Evolutionary conservation across 768 basidiomycete species (phyloP).

Genomic region (Mycena rosella): DNA sequence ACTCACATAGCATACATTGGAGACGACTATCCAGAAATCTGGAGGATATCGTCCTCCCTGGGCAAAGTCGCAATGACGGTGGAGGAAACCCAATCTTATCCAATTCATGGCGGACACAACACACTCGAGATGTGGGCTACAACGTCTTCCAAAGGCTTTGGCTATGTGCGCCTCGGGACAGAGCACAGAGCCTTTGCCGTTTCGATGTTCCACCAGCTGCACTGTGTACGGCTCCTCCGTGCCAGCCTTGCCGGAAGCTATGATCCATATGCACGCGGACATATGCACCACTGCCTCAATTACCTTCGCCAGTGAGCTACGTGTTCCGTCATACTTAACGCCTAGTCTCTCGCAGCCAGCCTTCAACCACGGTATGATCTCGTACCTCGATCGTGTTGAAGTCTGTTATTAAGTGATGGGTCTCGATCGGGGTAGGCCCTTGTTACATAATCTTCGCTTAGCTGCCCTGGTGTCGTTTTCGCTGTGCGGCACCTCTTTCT

Average conservation of each 20-base stretch:
- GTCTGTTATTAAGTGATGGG: no score
- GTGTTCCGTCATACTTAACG: neutral
- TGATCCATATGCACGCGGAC: conserved; percentile 24
- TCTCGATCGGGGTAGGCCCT: no score
- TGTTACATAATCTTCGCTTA: no score
- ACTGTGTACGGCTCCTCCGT: conserved; percentile 46
- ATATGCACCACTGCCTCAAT: conserved; percentile 40
- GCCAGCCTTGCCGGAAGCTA: conserved; percentile 29
- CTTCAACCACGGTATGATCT: no score
- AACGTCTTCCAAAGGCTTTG: conserved; percentile 43
- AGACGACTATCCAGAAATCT: conserved; percentile 45
- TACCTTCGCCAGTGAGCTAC: conserved; percentile 36
- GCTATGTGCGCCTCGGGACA: conserved; percentile 47
- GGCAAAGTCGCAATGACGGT: conserved; percentile 38
- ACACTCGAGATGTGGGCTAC: conserved; percentile 45
- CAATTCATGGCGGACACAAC: conserved; percentile 38
- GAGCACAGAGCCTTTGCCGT: conserved; percentile 46
- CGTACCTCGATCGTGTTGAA: no score
- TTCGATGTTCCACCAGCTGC: conserved; percentile 50
- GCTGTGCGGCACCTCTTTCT: no score
- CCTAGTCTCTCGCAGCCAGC: no score
- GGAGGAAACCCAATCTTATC: conserved; percentile 49
- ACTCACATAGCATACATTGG: conserved; percentile 43
- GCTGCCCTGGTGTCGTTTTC: no score
- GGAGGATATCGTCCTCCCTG: conserved; percentile 38